phyloP scores from a whole-genome alignment of 2,329 filamentous ascomycete genomes.

The Metarhizium guizhouense region DNA sequence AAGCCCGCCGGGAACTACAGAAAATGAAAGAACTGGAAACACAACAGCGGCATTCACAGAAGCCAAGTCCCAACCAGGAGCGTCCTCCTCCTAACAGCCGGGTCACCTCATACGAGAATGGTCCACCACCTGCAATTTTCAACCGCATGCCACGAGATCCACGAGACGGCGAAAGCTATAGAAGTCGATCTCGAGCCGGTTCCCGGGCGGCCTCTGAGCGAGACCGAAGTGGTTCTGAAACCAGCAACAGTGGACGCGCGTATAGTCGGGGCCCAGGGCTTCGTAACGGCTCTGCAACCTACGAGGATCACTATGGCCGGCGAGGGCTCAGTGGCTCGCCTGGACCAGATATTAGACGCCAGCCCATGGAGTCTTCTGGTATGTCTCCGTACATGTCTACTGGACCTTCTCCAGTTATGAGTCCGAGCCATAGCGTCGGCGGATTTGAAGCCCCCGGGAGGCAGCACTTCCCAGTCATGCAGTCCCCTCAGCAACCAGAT shows the following conservation, averaged over 20 bases:
- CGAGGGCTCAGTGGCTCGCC: background rate
- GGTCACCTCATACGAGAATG: conserved; percentile 34
- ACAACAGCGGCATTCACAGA: conserved; percentile 28
- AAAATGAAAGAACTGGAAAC: conserved; percentile 45
- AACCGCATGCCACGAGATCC: conserved; percentile 35
- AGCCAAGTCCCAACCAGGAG: conserved; percentile 11
- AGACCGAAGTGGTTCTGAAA: conserved; percentile 46
- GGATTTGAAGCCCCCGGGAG: conserved; percentile 16
- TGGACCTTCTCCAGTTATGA: conserved; percentile 1
- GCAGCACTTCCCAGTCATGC: conserved; percentile 3
- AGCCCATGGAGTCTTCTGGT: background rate
- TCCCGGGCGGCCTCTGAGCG: conserved; percentile 32
- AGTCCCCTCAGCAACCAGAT: conserved; percentile 6
- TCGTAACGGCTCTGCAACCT: conserved; percentile 27
- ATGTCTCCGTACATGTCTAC: conserved; percentile 1
- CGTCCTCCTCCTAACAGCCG: conserved; percentile 18
- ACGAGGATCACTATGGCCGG: conserved; percentile 25
- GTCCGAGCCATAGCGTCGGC: conserved; percentile 4
- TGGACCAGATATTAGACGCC: background rate
- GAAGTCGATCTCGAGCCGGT: conserved; percentile 16
- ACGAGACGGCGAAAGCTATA: conserved; percentile 31
- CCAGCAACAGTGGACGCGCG: conserved; percentile 35
- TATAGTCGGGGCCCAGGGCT: conserved; percentile 30
- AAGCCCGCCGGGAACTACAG: conserved; percentile 48
- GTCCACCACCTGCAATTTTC: conserved; percentile 35